A percentile compares a stretch with the other conserved stretches of the same genome.
Evolutionary conservation across 1,139 yeast genomes (phyloP).

Genomic region (Kodamaea fungicola): DNA sequence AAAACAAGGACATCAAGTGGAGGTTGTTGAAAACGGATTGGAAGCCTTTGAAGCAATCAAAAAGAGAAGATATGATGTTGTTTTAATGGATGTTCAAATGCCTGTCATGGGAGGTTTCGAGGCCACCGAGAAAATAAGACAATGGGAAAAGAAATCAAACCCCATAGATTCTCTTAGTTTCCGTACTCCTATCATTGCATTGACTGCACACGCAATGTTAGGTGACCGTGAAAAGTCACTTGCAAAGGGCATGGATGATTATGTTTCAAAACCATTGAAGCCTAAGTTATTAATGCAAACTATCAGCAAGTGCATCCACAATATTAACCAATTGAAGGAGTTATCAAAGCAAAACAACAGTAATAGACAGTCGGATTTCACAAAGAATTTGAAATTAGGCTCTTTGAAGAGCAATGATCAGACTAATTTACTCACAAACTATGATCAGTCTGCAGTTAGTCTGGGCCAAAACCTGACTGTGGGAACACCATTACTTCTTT

Average conservation of each 20-base stretch:
- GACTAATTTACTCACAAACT: slow-evolving; percentile 13
- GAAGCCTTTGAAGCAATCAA: slow-evolving; percentile 79
- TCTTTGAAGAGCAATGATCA: slow-evolving; percentile 27
- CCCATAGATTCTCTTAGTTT: slow-evolving; percentile 64
- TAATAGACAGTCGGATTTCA: slow-evolving; percentile 46
- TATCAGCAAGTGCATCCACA: slow-evolving; percentile 77
- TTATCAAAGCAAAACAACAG: slow-evolving; percentile 48
- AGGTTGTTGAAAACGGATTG: slow-evolving; percentile 81
- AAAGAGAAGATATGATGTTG: slow-evolving; percentile 67
- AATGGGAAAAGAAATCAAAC: slow-evolving; percentile 79
- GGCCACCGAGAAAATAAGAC: slow-evolving; percentile 80
- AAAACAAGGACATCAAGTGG: slow-evolving; percentile 78
- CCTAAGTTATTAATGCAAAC: slow-evolving; percentile 82
- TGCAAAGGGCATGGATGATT: slow-evolving; percentile 90
- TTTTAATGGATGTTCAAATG: slow-evolving; percentile 92
- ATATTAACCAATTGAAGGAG: slow-evolving; percentile 56
- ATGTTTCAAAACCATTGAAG: slow-evolving; percentile 80
- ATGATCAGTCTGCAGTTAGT: background rate
- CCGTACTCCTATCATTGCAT: slow-evolving; percentile 82
- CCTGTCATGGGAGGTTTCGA: slow-evolving; percentile 95
- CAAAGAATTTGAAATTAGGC: slow-evolving; percentile 42
- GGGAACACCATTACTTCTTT: background rate
- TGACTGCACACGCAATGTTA: slow-evolving; percentile 90
- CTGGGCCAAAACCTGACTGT: background rate
- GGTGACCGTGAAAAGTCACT: slow-evolving; percentile 84